Percentiles rank a stretch among this genome's conserved stretches.
Conservation (phyloP, 2,329 filamentous ascomycete species). For the Immersiporthe knoxdaviesiana region DNA sequence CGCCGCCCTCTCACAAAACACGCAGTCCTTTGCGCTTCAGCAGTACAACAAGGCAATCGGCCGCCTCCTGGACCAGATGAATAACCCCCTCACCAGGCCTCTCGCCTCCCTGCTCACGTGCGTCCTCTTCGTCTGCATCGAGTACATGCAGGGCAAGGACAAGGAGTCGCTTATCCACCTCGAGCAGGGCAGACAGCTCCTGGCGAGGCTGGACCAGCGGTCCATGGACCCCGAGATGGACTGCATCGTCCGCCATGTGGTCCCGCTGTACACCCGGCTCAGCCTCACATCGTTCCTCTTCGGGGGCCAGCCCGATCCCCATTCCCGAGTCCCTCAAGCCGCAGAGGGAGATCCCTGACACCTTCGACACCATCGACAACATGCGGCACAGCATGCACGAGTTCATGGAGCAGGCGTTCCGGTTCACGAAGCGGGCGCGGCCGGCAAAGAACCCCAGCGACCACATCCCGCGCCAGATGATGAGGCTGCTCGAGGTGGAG, state of each 20-base stretch:
- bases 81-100: conserved; percentile 38
- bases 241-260: conserved; percentile 36
- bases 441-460: conserved; percentile 35
- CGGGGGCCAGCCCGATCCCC: conserved; percentile 40
- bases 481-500: conserved; percentile 36
- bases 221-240: conserved; percentile 39
- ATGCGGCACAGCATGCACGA: conserved; percentile 42
- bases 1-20: neutral
- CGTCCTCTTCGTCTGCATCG: conserved; percentile 56
- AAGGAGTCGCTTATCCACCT: conserved; percentile 50
- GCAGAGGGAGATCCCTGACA: conserved; percentile 37
- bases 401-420: conserved; percentile 45
- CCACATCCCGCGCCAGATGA: conserved; percentile 32
- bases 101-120: conserved; percentile 48
- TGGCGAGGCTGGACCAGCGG: conserved; percentile 39
- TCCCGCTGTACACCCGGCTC: conserved; percentile 37
- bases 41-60: conserved; percentile 56
- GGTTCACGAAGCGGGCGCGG: conserved; percentile 40
- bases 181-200: conserved; percentile 47
- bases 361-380: conserved; percentile 41
- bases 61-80: conserved; percentile 43
- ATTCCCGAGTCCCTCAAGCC: conserved; percentile 43
- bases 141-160: conserved; percentile 56
- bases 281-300: conserved; percentile 30
- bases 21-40: conserved; percentile 42